Base-by-base conservation (phyloP, 2,329 filamentous ascomycete genomes). In the Sporothrix sp. region DNA sequence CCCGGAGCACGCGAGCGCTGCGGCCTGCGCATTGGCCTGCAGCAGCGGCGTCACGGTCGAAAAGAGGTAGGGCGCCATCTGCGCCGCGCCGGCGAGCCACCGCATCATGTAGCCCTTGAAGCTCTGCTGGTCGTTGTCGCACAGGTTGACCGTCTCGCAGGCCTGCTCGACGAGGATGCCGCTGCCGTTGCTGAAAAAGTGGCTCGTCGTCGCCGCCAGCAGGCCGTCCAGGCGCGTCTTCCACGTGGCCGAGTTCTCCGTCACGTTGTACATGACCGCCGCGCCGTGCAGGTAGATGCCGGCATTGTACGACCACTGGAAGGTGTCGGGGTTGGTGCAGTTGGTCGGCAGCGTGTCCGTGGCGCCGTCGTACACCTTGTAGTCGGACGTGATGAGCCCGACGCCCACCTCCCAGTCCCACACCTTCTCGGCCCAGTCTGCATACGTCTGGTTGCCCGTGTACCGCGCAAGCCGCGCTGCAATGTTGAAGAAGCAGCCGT, bases 401-500 rank as follows among this genome's bases (percentile, higher is more conserved):
- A 75, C 68, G 0, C 62, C 58, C 9, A 63, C 60, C 57, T 81
- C 71, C 84, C 84, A 87, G 44, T 82, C 73, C 63, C 81, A 95
- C 9, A 83, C 71, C 59, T 72, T 82, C 53, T 78, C 73, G 0
- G 87, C 87, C 85, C 84, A 89, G 11, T 86, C 75, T 8, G 78
- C 73, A 62, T 95, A 95, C 0, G 85, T 93, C 50, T 76, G 61
- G 66, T 94, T 93, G 43, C 80, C 78, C 0, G 88, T 94, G 67
- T 87, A 93, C 11, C 82, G 74, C 0, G 85, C 84, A 7, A 94
- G 73, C 14, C 87, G 81, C 7, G 87, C 74, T 20, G 78, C 81
- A 21, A 84, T 62, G 63, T 84, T 82, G 68, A 84, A 84, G 65
- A 84, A 83, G 65, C 79, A 81, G 7, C 81, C 81, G 67, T 84